phyloP scores from a whole-genome alignment of 129 eudicot species.

The Flaveria sonorensis region DNA sequence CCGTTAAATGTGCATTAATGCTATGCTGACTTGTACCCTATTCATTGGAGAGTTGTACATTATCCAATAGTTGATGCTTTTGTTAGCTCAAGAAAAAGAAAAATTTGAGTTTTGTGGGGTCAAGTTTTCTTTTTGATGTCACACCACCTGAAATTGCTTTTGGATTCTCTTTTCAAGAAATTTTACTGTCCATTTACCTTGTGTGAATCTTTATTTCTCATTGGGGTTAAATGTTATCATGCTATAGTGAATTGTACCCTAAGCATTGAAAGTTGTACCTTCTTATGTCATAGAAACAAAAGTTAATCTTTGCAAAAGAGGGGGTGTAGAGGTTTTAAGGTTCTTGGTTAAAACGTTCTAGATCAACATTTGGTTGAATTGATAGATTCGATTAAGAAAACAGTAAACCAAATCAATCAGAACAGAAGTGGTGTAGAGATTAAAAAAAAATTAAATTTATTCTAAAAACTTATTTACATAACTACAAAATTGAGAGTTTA shows the following conservation, averaged over 20 bases:
- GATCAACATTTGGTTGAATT: no score
- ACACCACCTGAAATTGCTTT: conserved; percentile 27
- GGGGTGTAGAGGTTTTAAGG: no score
- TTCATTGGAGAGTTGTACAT: neutral
- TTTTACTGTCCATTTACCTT: conserved; percentile 6
- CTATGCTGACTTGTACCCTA: conserved; percentile 8
- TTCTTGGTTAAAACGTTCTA: no score
- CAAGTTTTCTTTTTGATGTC: conserved; percentile 8
- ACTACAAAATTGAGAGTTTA: no score
- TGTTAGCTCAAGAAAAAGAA: neutral
- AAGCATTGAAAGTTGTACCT: neutral
- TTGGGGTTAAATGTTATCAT: neutral
- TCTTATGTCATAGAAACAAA: neutral
- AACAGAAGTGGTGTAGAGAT: no score
- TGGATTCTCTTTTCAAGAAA: conserved; percentile 2
- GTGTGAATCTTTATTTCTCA: conserved; percentile 1
- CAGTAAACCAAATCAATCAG: no score
- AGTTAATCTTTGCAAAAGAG: neutral
- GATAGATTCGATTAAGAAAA: no score
- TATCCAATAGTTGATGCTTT: neutral
- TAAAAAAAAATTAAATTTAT: no score
- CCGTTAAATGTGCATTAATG: neutral
- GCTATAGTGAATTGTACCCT: neutral
- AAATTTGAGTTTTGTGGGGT: neutral
- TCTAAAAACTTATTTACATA: no score